Conservation (phyloP, 345 rosid genomes). For the Barbarea vulgaris region DNA sequence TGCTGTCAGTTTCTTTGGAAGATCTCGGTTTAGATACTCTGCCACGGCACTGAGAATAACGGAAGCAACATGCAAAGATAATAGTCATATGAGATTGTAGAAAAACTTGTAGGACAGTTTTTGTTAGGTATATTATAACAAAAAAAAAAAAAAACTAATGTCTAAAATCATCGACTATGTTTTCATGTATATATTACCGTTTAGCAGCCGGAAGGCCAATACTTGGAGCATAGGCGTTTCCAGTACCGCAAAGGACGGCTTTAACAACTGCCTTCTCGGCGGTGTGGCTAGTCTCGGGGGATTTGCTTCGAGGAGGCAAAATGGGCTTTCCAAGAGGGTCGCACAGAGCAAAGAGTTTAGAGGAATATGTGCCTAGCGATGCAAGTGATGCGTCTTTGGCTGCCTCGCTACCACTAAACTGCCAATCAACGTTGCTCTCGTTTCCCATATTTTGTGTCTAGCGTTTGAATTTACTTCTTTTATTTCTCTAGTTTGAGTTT, state of each 20-base stretch:
- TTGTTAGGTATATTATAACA: no score
- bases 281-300: conserved; percentile 51
- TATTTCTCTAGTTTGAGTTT: not conserved
- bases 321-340: conserved; percentile 35
- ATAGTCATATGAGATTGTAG: not conserved
- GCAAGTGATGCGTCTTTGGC: conserved; percentile 24
- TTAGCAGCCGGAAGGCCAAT: conserved; percentile 55
- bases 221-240: conserved; percentile 49
- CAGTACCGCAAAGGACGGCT: conserved; percentile 46
- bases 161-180: not conserved
- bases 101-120: not conserved
- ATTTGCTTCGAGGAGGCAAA: conserved; percentile 51
- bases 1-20: conserved; percentile 46
- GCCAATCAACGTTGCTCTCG: conserved; percentile 14
- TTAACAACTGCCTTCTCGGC: conserved; percentile 59
- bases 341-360: conserved; percentile 33
- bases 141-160: not conserved
- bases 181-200: conserved; percentile 34
- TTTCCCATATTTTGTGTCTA: not conserved
- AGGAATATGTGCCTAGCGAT: conserved; percentile 43
- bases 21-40: conserved; percentile 45
- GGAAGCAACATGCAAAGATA: not conserved
- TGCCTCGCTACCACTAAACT: conserved; percentile 38
- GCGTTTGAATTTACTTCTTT: not conserved
- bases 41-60: conserved; percentile 48